These are phyloP conservation scores for Mycena rebaudengoi DNA, from an alignment of 768 basidiomycete species.

Conservation along the genomic window DNA sequence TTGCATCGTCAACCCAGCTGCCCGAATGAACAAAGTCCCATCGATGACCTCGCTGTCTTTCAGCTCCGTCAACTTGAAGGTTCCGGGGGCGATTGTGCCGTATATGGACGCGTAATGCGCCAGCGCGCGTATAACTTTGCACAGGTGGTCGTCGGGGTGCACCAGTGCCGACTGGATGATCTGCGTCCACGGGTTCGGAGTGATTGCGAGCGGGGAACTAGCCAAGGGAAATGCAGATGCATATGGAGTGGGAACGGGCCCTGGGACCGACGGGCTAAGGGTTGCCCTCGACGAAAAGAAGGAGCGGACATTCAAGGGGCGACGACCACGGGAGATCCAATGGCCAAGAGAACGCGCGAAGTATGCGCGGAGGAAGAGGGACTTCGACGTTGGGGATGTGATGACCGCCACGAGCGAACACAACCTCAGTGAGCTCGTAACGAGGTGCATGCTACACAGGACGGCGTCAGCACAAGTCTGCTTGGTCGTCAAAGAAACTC, in stretches of 20 bases:
- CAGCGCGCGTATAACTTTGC: constrained; percentile 38
- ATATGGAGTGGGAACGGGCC: constrained; percentile 1
- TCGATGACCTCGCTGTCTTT: constrained; percentile 1
- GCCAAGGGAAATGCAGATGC: constrained; percentile 29
- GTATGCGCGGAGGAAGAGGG: constrained; percentile 65
- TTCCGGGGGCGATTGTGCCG: not conserved
- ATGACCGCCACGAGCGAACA: constrained; percentile 51
- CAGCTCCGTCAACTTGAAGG: constrained; percentile 9
- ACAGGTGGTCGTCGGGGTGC: constrained; percentile 36
- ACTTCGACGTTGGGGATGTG: constrained; percentile 50
- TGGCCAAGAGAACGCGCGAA: constrained; percentile 59
- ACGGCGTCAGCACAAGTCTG: constrained; percentile 1
- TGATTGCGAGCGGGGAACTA: constrained; percentile 43
- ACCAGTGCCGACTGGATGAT: constrained; percentile 56
- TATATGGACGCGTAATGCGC: constrained; percentile 7
- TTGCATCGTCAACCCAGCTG: constrained; percentile 8
- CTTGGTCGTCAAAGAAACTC: constrained; percentile 14
- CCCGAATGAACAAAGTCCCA: constrained; percentile 11
- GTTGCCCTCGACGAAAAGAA: constrained; percentile 48
- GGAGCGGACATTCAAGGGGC: constrained; percentile 53
- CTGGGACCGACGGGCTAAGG: constrained; percentile 3
- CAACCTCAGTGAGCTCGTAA: constrained; percentile 59
- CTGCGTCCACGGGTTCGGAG: constrained; percentile 67
- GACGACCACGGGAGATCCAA: constrained; percentile 68
- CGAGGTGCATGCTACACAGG: constrained; percentile 62